A percentile compares a stretch with the other conserved stretches of the same genome.
Evolutionary conservation across 2,329 filamentous ascomycete genomes (phyloP).

Genomic region (Paecilomyces sp.): DNA sequence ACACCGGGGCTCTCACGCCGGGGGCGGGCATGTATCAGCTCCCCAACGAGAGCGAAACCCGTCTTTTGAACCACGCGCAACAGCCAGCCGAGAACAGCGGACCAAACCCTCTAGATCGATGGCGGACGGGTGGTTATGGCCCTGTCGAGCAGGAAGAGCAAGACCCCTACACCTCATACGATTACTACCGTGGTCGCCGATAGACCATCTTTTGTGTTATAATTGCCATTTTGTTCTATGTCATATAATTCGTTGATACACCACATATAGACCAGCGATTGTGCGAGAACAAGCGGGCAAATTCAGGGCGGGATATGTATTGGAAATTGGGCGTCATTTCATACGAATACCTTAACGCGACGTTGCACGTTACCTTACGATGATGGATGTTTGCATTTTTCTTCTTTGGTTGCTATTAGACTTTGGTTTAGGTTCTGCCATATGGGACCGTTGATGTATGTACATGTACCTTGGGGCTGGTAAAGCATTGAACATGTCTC

Average conservation of each 20-base stretch:
- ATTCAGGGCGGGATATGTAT: neutral
- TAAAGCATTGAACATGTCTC: neutral
- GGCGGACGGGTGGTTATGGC: constrained; percentile 30
- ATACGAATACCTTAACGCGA: neutral
- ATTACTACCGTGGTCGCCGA: constrained; percentile 21
- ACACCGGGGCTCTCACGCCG: constrained; percentile 11
- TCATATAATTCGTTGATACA: neutral
- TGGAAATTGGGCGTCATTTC: neutral
- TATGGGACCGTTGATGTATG: neutral
- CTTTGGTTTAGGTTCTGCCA: neutral
- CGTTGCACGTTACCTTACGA: neutral
- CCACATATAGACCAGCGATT: neutral
- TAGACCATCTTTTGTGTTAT: neutral
- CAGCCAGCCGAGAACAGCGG: constrained; percentile 9
- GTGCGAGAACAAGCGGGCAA: neutral
- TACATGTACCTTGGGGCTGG: neutral
- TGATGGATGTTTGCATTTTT: neutral
- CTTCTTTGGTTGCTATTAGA: neutral
- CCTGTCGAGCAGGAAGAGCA: constrained; percentile 28
- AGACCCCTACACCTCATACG: constrained; percentile 23
- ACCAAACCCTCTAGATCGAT: constrained; percentile 20
- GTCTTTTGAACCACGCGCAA: constrained; percentile 26
- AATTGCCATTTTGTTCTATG: neutral
- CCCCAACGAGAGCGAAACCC: constrained; percentile 32
- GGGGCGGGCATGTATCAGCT: constrained; percentile 25